These are phyloP conservation scores for Aspergillus pseudotamarii DNA, from an alignment of 2,329 filamentous ascomycete species.

Conservation along the genomic window DNA sequence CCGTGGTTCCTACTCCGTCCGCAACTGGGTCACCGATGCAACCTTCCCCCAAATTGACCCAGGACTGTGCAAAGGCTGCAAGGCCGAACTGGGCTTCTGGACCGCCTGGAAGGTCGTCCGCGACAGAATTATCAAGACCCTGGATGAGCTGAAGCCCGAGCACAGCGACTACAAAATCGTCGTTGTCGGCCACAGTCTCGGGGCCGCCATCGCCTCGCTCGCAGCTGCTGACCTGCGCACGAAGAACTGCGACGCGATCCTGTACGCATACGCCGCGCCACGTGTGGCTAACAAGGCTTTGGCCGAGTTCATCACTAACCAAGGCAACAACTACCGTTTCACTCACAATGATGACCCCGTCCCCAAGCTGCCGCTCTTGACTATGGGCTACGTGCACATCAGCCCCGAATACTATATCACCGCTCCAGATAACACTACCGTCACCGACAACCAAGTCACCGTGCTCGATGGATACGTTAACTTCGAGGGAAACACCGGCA, in stretches of 20 bases:
- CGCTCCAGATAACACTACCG: slow-evolving; percentile 27
- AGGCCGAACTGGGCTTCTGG: slow-evolving; percentile 51
- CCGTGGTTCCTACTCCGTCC: slow-evolving; percentile 39
- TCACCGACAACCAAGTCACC: slow-evolving; percentile 22
- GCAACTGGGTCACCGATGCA: slow-evolving; percentile 32
- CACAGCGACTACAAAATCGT: slow-evolving; percentile 44
- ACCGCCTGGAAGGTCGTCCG: slow-evolving; percentile 45
- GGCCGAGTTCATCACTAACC: slow-evolving; percentile 56
- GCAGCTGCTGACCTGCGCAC: slow-evolving; percentile 60
- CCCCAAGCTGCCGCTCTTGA: slow-evolving; percentile 65
- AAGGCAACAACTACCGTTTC: slow-evolving; percentile 62
- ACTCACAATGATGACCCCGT: slow-evolving; percentile 71
- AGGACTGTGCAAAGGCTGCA: slow-evolving; percentile 47
- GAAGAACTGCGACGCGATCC: slow-evolving; percentile 51
- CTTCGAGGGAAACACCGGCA: slow-evolving; percentile 28
- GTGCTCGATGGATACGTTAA: slow-evolving; percentile 28
- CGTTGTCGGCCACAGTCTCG: slow-evolving; percentile 67
- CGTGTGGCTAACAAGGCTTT: slow-evolving; percentile 64
- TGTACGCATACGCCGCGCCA: slow-evolving; percentile 70
- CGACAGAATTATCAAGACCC: slow-evolving; percentile 36
- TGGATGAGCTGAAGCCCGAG: slow-evolving; percentile 27
- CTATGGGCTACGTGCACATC: slow-evolving; percentile 66
- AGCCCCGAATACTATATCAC: slow-evolving; percentile 69
- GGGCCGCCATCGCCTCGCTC: slow-evolving; percentile 65
- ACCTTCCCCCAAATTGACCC: slow-evolving; percentile 34